phyloP scores from a whole-genome alignment of 345 rosid species.

The Iberis pinnata region DNA sequence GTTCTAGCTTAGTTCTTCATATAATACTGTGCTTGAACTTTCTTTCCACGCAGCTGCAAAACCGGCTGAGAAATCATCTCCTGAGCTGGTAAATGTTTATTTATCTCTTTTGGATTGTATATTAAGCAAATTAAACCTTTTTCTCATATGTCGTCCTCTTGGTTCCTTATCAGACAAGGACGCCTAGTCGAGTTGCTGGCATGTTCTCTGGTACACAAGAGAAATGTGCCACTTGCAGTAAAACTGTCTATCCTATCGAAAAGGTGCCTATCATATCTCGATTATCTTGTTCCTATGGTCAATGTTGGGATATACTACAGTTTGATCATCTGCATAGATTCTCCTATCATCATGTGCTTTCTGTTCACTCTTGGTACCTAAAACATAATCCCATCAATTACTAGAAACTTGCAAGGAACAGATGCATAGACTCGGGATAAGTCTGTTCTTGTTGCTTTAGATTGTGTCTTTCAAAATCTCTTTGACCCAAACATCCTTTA shows the following conservation, averaged over 20 bases:
- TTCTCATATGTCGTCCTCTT: constrained; percentile 9
- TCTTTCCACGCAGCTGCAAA: constrained; percentile 35
- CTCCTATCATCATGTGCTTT: too few species aligned
- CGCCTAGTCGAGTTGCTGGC: constrained; percentile 66
- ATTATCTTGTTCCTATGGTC: neutral
- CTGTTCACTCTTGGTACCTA: neutral
- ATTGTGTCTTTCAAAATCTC: neutral
- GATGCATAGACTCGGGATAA: neutral
- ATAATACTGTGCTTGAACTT: neutral
- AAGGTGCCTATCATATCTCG: constrained; percentile 43
- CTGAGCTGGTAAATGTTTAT: constrained; percentile 30
- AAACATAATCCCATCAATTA: neutral
- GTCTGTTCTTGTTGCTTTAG: neutral
- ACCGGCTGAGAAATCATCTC: constrained; percentile 37
- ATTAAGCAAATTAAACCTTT: neutral
- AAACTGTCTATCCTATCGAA: constrained; percentile 78
- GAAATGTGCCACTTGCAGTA: constrained; percentile 63
- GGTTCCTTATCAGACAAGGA: constrained; percentile 42
- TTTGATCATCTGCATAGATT: neutral
- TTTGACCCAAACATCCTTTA: neutral
- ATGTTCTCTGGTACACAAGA: constrained; percentile 77
- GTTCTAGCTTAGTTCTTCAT: neutral
- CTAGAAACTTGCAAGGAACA: constrained; percentile 1
- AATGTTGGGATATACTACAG: neutral
- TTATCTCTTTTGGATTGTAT: neutral